A percentile compares a stretch with the other conserved stretches of the same genome.
phyloP scores from a whole-genome alignment of 2,329 filamentous ascomycete genomes.

The Pseudocercospora fijiensis region DNA sequence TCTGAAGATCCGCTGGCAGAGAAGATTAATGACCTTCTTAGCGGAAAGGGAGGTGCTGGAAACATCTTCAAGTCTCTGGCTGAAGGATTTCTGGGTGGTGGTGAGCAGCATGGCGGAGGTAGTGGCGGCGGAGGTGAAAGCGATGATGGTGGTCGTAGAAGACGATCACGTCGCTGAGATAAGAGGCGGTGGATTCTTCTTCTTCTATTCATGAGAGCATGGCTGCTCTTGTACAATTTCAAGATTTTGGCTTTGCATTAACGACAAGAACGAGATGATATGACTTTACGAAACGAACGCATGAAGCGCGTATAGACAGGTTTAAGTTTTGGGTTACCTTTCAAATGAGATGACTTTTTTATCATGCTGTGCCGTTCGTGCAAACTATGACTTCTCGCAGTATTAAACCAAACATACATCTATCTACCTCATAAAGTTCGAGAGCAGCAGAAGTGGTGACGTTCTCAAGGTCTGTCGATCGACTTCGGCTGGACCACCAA shows the following conservation, averaged over 20 bases:
- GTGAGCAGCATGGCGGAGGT: slow-evolving; percentile 11
- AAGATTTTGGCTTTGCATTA: not conserved
- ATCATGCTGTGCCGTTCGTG: not conserved
- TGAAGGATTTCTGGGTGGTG: slow-evolving; percentile 25
- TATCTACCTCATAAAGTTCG: not conserved
- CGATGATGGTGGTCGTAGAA: slow-evolving; percentile 22
- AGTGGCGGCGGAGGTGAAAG: slow-evolving; percentile 10
- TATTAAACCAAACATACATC: not conserved
- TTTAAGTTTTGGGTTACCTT: not conserved
- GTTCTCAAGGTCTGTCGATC: not conserved
- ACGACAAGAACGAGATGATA: not conserved
- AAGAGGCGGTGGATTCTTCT: not conserved
- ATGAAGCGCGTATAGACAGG: not conserved
- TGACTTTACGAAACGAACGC: not conserved
- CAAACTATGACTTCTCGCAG: too few relatives aligned
- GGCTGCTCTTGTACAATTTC: not conserved
- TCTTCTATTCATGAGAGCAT: not conserved
- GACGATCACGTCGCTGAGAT: slow-evolving; percentile 20
- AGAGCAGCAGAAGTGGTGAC: not conserved
- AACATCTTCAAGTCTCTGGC: slow-evolving; percentile 32
- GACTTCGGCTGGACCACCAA: not conserved
- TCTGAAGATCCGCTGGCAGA: slow-evolving; percentile 32
- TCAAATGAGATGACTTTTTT: not conserved
- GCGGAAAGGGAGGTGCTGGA: slow-evolving; percentile 32
- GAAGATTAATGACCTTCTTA: slow-evolving; percentile 36